phyloP scores from a whole-genome alignment of 306 rosid species.

The Albizia julibrissin region DNA sequence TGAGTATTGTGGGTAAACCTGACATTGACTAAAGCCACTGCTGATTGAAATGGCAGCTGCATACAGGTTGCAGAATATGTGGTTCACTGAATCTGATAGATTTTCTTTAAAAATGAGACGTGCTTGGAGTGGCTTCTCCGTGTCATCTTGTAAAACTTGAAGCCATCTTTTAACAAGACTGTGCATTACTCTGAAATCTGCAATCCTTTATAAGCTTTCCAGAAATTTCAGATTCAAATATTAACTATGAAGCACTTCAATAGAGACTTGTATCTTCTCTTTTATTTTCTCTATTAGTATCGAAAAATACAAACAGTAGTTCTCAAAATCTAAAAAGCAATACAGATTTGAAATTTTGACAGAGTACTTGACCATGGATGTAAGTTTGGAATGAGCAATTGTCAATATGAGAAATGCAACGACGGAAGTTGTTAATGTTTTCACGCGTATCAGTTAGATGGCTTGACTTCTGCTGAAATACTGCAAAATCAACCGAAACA shows the following conservation, averaged over 20 bases:
- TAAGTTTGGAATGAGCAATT: conserved; percentile 70
- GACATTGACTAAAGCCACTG: conserved; percentile 56
- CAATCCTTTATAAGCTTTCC: conserved; percentile 34
- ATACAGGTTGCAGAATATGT: conserved; percentile 62
- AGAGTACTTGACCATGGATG: conserved; percentile 52
- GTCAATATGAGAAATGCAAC: conserved; percentile 62
- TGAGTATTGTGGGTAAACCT: conserved; percentile 40
- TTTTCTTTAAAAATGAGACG: conserved; percentile 55
- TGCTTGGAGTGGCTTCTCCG: conserved; percentile 59
- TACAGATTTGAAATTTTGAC: neutral
- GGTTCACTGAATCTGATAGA: conserved; percentile 59
- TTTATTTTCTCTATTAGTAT: neutral
- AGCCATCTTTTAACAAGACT: conserved; percentile 67
- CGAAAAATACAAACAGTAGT: neutral
- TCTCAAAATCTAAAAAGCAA: conserved; percentile 17
- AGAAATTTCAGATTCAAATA: conserved; percentile 16
- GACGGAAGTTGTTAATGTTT: conserved; percentile 50
- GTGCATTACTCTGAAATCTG: conserved; percentile 76
- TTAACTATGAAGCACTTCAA: neutral
- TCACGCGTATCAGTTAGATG: conserved; percentile 55
- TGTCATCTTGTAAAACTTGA: conserved; percentile 63
- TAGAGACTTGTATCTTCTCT: neutral
- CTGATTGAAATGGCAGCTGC: conserved; percentile 49
- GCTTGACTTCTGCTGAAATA: conserved; percentile 64
- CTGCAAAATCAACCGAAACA: conserved; percentile 70